phyloP scores from a whole-genome alignment of 306 rosid genomes.

The Mucuna pruriens region DNA sequence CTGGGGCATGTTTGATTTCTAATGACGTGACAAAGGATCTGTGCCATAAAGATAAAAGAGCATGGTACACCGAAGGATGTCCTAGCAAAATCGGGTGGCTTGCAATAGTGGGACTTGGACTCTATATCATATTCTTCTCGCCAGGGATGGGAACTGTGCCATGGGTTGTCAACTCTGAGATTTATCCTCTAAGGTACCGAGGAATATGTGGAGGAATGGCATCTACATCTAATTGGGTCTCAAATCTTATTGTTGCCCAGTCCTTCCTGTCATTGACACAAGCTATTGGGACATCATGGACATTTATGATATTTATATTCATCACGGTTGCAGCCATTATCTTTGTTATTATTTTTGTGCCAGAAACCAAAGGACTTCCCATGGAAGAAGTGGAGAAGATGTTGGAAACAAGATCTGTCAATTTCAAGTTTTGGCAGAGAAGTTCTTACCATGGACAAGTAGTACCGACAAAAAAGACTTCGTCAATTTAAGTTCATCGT shows the following conservation, averaged over 20 bases:
- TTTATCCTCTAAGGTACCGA: conserved; percentile 60
- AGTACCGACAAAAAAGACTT: neutral
- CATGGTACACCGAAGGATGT: conserved; percentile 71
- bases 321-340: conserved; percentile 44
- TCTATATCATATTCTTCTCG: conserved; percentile 65
- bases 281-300: conserved; percentile 58
- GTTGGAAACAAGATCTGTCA: conserved; percentile 52
- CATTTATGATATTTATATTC: conserved; percentile 54
- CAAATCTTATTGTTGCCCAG: conserved; percentile 63
- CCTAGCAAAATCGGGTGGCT: conserved; percentile 64
- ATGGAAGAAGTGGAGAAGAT: conserved; percentile 64
- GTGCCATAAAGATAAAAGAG: conserved; percentile 39
- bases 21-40: conserved; percentile 25
- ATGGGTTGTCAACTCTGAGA: conserved; percentile 75
- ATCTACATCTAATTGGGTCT: conserved; percentile 60
- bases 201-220: conserved; percentile 70
- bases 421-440: conserved; percentile 61
- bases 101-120: conserved; percentile 53
- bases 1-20: conserved; percentile 59
- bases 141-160: conserved; percentile 77
- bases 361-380: conserved; percentile 69
- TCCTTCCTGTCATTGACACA: conserved; percentile 53
- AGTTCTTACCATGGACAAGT: conserved; percentile 22
- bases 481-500: neutral
- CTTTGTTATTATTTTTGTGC: conserved; percentile 55